Base-by-base conservation (phyloP, 192 early-diverging fungal genomes). In the Physocladia obscura region DNA sequence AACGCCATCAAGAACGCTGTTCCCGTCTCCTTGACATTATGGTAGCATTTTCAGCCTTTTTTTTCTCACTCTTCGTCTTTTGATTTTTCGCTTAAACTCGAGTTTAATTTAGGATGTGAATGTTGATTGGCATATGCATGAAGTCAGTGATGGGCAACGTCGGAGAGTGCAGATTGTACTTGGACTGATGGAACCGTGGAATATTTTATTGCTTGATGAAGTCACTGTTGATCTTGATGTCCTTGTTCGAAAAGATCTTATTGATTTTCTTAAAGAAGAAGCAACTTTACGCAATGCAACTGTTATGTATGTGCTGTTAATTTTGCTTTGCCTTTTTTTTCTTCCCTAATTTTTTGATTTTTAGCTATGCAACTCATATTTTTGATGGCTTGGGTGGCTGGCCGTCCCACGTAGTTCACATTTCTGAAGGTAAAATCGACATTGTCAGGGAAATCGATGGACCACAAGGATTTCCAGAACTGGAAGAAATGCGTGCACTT, bases 181-280 rank as follows among this genome's bases (percentile, higher is more conserved):
- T 49, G 91, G 91, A 2, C 62, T 92, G 24, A 62, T 92, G 62
- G 78, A 84, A 27, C 89, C 79, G 29, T 91, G 86, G 87, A 75
- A 84, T 6, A 55, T 92, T 1, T 71, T 92, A 4, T 72, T 92
- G 30, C 62, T 92, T 27, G 91, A 92, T 69, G 91, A 92, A 73
- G 90, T 92, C 22, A 92, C 91, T 0, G 89, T 90, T 8, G 91
- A 92, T 77, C 74, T 92, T 26, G 91, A 92, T 78, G 88, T 92
- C 2, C 75, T 91, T 13, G 90, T 90, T n/a, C 78, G 91, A 32
- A 55, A 76, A 4, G 84, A 91, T 71, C 79, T 92, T 38, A 70
- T 92, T 13, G 50, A 76, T 11, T 92, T 88, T 69, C 69, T 92
- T n/a, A 79, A 79, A 40, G 54, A 74, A 29, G 91, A 92, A 75